Evolutionary conservation across 2,329 filamentous ascomycete species (phyloP), one percentile per base, ranked within the genome.

Genomic region (Fusarium verrucosum): DNA sequence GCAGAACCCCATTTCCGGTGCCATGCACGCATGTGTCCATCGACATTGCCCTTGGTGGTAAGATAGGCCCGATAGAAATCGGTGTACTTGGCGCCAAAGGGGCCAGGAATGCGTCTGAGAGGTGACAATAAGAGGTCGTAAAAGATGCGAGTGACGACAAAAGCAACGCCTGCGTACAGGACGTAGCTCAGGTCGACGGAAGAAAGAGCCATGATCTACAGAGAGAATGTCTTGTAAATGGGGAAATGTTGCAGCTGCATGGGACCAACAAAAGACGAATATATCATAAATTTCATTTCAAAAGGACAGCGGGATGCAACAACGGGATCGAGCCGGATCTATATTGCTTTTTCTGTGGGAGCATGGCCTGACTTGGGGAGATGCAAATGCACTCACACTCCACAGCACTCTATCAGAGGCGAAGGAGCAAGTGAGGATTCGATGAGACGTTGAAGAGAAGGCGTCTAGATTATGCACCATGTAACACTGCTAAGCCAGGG

Each of bases 1-100:
- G 63, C 58, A 42, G 40, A 20, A 4, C 63, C 63, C 62, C 58
- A 66, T 66, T 20, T 67, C 20, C 8, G 44, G 33, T 66, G 63
- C 63, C 63, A 66, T 10, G 28, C 30, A 14, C 53, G 59, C 9
- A 59, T 60, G 2, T 47, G 44, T 0, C 16, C 23, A 14, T 66
- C 63, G 3, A 67, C 63, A 50, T 66, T 51, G 2, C 63, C 62
- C n/a, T 44, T 51, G 1, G 49, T 26, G 2, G 63, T 43, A 5
- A 66, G 62, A 6, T 58, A 43, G 1, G 63, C 58, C 14, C 62
- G 64, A 10, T 66, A 66, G n/a, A 66, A 49, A 13, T 66, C 63
- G 1, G 63, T 66, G 10, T 51, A 55, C n/a, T 51, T 66, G 9
- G 63, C 42, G 6, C 33, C 11, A 3, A 50, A n/a, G 2, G 63